phyloP scores from a whole-genome alignment of 805 yeast genomes.

The Debaryomyces maramus region DNA sequence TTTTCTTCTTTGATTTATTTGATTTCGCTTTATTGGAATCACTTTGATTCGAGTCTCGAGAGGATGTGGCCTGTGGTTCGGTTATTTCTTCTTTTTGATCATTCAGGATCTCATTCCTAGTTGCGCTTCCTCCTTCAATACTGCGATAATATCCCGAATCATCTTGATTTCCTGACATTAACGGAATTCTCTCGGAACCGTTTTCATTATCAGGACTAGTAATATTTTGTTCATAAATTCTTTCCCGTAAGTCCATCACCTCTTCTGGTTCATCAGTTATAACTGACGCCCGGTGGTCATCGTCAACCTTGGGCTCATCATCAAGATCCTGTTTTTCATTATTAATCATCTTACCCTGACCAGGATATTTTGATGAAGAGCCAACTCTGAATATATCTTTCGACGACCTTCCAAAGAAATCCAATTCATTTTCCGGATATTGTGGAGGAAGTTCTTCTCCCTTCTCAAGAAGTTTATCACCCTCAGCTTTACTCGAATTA shows the following conservation, averaged over 20 bases:
- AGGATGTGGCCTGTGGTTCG: neutral
- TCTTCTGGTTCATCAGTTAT: slow-evolving; percentile 36
- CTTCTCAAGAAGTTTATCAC: slow-evolving; percentile 61
- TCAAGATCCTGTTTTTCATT: slow-evolving; percentile 13
- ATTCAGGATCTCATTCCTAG: neutral
- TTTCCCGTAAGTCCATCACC: slow-evolving; percentile 33
- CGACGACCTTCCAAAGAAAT: slow-evolving; percentile 54
- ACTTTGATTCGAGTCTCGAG: neutral
- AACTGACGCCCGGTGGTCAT: slow-evolving; percentile 9
- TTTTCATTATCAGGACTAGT: slow-evolving; percentile 3
- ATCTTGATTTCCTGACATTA: neutral
- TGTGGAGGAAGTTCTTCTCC: slow-evolving; percentile 75
- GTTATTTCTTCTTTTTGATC: neutral
- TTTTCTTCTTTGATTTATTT: neutral
- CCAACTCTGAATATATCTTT: slow-evolving; percentile 24
- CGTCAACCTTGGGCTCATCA: slow-evolving; percentile 9
- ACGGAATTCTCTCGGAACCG: slow-evolving; percentile 7
- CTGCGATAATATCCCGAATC: neutral
- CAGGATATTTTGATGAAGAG: slow-evolving; percentile 24
- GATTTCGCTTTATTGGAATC: neutral
- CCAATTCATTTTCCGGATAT: slow-evolving; percentile 62
- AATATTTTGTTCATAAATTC: slow-evolving; percentile 29
- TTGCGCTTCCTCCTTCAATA: neutral
- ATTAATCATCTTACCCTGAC: slow-evolving; percentile 1
- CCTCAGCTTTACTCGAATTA: slow-evolving; percentile 27